Percentiles rank a stretch among this genome's conserved stretches.
Evolutionary conservation across 1,284 basidiomycete genomes (phyloP).

Genomic region (Boletellus deceptivus): DNA sequence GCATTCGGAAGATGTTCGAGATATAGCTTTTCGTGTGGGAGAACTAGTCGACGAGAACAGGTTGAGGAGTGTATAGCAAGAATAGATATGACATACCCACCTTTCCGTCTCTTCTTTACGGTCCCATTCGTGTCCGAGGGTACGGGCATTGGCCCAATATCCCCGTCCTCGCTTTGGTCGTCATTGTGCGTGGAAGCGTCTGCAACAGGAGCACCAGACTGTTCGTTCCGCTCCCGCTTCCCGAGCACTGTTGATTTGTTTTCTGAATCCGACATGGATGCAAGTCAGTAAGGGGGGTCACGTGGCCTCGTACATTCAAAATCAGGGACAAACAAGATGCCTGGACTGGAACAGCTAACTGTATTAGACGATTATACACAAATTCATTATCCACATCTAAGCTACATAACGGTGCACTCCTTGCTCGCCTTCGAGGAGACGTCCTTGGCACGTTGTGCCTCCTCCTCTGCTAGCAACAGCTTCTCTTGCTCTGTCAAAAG

Average conservation of each 20-base stretch:
- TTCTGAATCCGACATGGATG: constrained; percentile 41
- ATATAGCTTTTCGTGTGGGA: constrained; percentile 81
- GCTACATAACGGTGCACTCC: constrained; percentile 63
- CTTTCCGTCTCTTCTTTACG: constrained; percentile 71
- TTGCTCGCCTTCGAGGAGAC: constrained; percentile 35
- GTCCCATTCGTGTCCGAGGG: constrained; percentile 43
- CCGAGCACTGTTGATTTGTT: constrained; percentile 52
- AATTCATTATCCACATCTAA: background rate
- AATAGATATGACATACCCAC: constrained; percentile 43
- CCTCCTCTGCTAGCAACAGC: constrained; percentile 50
- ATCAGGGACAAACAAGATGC: too few species aligned
- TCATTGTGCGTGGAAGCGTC: constrained; percentile 15
- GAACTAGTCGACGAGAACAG: constrained; percentile 38
- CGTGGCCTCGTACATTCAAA: too few species aligned
- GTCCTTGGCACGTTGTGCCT: constrained; percentile 37
- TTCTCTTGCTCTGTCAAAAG: constrained; percentile 62
- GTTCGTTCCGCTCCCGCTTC: constrained; percentile 55
- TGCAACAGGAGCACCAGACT: background rate
- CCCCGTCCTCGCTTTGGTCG: constrained; percentile 57
- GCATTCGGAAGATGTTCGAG: constrained; percentile 89
- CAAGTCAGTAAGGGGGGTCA: background rate
- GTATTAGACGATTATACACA: too few species aligned
- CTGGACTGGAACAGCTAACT: too few species aligned
- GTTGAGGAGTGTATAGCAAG: constrained; percentile 38
- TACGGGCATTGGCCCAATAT: constrained; percentile 76